phyloP scores from a whole-genome alignment of 106 monocot species.

The Dactylorhiza incarnata region DNA sequence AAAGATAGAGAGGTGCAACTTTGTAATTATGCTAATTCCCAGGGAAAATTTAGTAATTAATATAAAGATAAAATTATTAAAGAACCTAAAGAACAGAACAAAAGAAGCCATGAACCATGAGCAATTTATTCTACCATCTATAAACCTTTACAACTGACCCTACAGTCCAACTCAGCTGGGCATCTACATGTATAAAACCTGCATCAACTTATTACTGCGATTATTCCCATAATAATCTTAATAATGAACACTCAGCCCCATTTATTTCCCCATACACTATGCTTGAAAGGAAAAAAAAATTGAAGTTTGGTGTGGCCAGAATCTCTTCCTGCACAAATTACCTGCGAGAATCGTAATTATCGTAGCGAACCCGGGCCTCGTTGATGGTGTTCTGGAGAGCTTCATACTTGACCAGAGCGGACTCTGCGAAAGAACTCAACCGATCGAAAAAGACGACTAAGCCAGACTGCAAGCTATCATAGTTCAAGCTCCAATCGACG shows the following conservation, averaged over 20 bases:
- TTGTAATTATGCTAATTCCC: no score
- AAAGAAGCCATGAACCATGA: background rate
- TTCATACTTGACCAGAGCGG: constrained; percentile 47
- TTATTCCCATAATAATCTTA: background rate
- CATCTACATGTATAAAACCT: constrained; percentile 4
- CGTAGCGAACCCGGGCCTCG: constrained; percentile 28
- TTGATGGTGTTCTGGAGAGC: constrained; percentile 26
- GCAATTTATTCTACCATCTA: background rate
- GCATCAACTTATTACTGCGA: background rate
- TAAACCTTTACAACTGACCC: background rate
- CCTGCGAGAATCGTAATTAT: constrained; percentile 10
- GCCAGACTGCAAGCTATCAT: constrained; percentile 43
- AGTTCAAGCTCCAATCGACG: constrained; percentile 34
- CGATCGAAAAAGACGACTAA: constrained; percentile 37
- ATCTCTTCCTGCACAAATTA: background rate
- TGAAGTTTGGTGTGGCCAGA: background rate
- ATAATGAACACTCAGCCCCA: background rate
- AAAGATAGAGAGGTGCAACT: no score
- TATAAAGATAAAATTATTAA: background rate
- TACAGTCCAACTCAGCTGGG: background rate
- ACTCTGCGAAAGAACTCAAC: constrained; percentile 46
- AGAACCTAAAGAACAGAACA: background rate
- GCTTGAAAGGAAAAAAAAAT: background rate
- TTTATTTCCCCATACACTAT: background rate
- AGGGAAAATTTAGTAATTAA: background rate